Evolutionary conservation across 2,329 filamentous ascomycete species (phyloP).

Genomic region (Pseudogymnoascus sp.): DNA sequence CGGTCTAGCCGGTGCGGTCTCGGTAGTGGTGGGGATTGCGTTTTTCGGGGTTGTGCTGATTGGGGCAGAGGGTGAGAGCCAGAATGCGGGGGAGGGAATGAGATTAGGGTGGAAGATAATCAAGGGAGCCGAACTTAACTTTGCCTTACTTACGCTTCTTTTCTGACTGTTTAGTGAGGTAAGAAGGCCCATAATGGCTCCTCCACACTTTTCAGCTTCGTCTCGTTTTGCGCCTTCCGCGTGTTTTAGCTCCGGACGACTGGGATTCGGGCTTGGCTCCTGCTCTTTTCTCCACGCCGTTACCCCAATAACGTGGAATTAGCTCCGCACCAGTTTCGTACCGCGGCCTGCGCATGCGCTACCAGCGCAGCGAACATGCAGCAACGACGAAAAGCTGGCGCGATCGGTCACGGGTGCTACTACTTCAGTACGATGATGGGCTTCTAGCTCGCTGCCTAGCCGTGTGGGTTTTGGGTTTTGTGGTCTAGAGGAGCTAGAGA

Average conservation of each 20-base stretch:
- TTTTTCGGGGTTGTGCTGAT: not conserved
- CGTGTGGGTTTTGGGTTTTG: too few relatives aligned
- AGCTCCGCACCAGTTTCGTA: not conserved
- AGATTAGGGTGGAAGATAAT: not conserved
- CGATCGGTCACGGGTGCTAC: not conserved
- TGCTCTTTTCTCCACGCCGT: not conserved
- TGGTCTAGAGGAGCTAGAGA: not conserved
- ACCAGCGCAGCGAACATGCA: not conserved
- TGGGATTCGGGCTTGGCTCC: not conserved
- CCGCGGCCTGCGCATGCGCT: not conserved
- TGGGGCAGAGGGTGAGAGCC: not conserved
- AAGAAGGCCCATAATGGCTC: not conserved
- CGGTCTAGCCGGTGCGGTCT: not conserved
- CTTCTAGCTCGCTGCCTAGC: not conserved
- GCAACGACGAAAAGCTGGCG: not conserved
- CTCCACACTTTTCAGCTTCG: not conserved
- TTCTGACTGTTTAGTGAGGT: not conserved
- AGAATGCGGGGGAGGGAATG: not conserved
- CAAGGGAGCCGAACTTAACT: too few relatives aligned
- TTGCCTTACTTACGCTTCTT: not conserved
- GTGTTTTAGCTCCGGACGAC: not conserved
- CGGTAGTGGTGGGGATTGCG: not conserved
- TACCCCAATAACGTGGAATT: constrained; percentile 7
- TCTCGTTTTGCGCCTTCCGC: not conserved
- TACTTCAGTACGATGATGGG: not conserved